Conservation (phyloP, 2,329 filamentous ascomycete species). For the Claviceps sp. region DNA sequence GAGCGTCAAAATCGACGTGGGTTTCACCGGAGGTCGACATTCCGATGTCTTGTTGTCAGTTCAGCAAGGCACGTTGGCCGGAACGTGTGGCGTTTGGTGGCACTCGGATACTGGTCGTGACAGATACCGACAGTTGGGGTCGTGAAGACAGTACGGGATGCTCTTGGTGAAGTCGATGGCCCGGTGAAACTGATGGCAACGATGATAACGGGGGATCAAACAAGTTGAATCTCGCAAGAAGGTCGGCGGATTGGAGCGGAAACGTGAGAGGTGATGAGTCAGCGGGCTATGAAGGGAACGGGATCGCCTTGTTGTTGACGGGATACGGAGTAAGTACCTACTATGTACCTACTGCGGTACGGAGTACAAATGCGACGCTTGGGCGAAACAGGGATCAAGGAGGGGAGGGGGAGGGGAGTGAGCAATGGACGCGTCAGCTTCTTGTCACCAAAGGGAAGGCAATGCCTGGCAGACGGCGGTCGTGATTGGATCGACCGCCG, state of each 20-base stretch:
- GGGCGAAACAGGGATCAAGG: constrained; percentile 8
- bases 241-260: not conserved
- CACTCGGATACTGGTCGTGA: not conserved
- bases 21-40: constrained; percentile 30
- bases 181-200: not conserved
- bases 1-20: constrained; percentile 40
- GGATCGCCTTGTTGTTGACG: constrained; percentile 15
- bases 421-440: constrained; percentile 18
- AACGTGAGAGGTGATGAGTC: constrained; percentile 11
- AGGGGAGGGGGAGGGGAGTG: constrained; percentile 6
- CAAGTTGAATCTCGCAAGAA: not conserved
- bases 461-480: not conserved
- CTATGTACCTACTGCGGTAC: too few species aligned
- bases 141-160: not conserved
- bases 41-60: constrained; percentile 4
- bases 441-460: constrained; percentile 1
- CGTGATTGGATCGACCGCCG: not conserved
- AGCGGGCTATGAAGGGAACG: constrained; percentile 20
- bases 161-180: not conserved
- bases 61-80: constrained; percentile 1
- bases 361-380: not conserved
- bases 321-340: not conserved
- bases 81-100: constrained; percentile 2
- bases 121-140: not conserved
- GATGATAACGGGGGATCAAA: not conserved